Base-by-base conservation (phyloP, 805 yeast genomes). In the Blastobotrys mokoenaii region DNA sequence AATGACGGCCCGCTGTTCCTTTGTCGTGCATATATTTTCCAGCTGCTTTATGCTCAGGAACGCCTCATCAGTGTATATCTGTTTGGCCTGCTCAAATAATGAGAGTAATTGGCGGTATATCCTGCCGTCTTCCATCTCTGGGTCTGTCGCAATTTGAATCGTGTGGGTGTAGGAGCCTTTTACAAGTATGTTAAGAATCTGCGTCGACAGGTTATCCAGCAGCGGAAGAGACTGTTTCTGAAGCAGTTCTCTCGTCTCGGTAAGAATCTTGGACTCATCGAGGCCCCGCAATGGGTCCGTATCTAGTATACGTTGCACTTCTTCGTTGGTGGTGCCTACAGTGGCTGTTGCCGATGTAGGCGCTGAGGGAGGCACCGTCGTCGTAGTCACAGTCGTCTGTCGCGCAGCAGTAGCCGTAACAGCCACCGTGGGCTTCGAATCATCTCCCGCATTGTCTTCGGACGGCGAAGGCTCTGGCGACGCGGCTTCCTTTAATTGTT, bases 181-280 rank as follows among this genome's bases (percentile, higher is more conserved):
- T 33, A 56, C 46, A 33, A 88, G 76, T 2, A 82, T 69, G 50
- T 93, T 70, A 44, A 89, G 67, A 15, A 89, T 68, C 59, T 89
- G 97, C 1, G 88, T 76, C 0, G 96, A 78, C 44, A 89, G 70
- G 53, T 85, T 85, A 58, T 88, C 96, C 48, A 89, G 65, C 1
- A 85, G 74, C 0, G 94, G 89, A 36, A 88, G 46, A 14, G 57
- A 16, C 29, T 44, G 43, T 17, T 38, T 12, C 31, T 20, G 41
- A 9, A 38, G 31, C 33, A 38, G 32, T 8, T 6, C 32, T 18
- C 17, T 38, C 3, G 27, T 22, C 8, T 22, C 27, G 8, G 27
- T 22, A 8, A 22, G 27, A 8, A 22, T 22, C 27, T 22, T 22
- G 8, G 27, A 22, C 27, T 22, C 27, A 22, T 22, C 27, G 7